Evolutionary conservation across 148 eudicot species (phyloP).

Genomic region (Cornus kousa): DNA sequence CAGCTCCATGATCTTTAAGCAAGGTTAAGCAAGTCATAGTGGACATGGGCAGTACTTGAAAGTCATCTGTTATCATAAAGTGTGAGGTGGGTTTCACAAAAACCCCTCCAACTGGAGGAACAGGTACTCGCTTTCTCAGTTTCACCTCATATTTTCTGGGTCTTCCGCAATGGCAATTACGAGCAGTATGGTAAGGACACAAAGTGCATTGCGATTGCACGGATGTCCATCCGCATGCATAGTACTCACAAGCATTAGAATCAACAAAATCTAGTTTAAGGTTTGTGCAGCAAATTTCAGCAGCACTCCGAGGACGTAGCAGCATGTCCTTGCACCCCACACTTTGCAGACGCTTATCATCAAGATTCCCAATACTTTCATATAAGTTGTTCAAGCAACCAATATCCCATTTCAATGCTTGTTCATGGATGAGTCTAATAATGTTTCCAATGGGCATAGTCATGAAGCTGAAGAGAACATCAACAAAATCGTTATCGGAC

Average conservation of each 20-base stretch:
- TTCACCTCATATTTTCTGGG: no score
- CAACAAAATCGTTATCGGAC: conserved; percentile 15
- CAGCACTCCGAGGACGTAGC: conserved; percentile 11
- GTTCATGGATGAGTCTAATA: not conserved
- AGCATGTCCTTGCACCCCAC: not conserved
- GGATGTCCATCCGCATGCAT: not conserved
- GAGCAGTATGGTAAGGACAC: not conserved
- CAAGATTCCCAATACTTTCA: not conserved
- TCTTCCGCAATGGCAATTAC: not conserved
- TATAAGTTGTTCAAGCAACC: conserved; percentile 7
- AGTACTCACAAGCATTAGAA: not conserved
- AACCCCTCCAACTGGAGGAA: not conserved
- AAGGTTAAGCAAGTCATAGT: not conserved
- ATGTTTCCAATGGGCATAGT: conserved; percentile 11
- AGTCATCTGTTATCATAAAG: conserved; percentile 4
- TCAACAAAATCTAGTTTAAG: not conserved
- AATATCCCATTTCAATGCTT: not conserved
- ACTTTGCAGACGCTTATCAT: not conserved
- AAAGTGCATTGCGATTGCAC: no score
- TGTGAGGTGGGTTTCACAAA: not conserved
- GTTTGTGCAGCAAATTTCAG: not conserved
- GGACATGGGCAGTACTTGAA: not conserved
- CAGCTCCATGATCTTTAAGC: not conserved
- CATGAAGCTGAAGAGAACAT: conserved; percentile 17
- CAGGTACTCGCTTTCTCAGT: no score